Evolutionary conservation across 768 basidiomycete genomes (phyloP), one percentile per base, ranked within the genome.

Genomic region (Tulasnella sp.): DNA sequence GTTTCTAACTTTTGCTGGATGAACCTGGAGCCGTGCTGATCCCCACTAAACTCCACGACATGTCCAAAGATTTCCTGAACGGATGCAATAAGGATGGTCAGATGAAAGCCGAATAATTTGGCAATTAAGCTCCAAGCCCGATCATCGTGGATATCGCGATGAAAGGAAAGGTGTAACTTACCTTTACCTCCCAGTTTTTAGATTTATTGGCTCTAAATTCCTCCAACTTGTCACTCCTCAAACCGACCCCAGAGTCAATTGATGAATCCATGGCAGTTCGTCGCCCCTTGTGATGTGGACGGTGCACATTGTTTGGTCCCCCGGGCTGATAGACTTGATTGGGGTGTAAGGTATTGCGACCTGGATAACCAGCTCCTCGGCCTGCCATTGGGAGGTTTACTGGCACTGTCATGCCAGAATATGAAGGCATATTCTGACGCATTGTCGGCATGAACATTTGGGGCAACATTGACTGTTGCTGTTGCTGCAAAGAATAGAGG

Each of bases 21-120:
- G 65, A 96, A 90, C 7, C 93, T 79, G n/a, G 91, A 95, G n/a
- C 91, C 93, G 56, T 92, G 85, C 62, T 95, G 92, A 65, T 98
- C 93, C 12, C 78, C 77, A 53, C 86, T 82, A 63, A 99, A 99
- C 64, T 96, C 93, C 34, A 86, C 81, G 48, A 93, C 65, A 63
- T 84, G 76, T 6, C 87, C 87, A 39, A 73, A 72, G 56, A 99
- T 81, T 59, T 93, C 89, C 93, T 96, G 56, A 16, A 5, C 13
- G 13, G 19, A 40, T 33, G 15, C 13, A n/a, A 34, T 16, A 7
- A 19, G 27, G 40, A 31, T 15, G 3, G 5, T 13, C 10, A 6
- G 13, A 1, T 1, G 10, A 12, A 16, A n/a, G 5, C 3, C 8
- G 16, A n/a, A 19, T n/a, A 25, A 31, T 10, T 20, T 27, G 32